Conservation (phyloP, 257 asterid species). For the Cordia subcordata region DNA sequence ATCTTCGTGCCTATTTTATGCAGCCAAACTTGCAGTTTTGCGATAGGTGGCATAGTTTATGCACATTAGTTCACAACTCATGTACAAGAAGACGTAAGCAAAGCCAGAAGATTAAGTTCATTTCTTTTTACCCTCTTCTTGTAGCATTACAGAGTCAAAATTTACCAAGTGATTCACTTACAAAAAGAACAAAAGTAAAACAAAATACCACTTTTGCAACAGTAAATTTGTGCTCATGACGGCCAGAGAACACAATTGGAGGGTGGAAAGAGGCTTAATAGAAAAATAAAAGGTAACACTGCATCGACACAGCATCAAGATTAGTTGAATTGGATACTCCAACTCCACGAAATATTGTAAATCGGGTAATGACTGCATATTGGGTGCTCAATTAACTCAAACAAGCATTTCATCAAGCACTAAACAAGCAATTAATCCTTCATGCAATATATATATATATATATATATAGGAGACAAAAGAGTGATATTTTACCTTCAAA, state of each 20-base stretch:
- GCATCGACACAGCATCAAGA: too few species aligned
- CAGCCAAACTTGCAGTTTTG: too few species aligned
- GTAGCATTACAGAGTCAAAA: background rate
- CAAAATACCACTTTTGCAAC: too few species aligned
- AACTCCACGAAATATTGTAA: too few species aligned
- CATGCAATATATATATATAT: too few species aligned
- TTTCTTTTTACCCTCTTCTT: background rate
- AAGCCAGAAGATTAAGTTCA: background rate
- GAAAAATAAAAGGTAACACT: too few species aligned
- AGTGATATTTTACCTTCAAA: background rate
- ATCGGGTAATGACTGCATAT: background rate
- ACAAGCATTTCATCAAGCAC: conserved; percentile 4
- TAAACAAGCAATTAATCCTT: background rate
- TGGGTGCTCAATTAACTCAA: background rate
- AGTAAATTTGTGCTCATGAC: too few species aligned
- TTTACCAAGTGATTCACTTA: background rate
- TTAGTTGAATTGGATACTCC: too few species aligned
- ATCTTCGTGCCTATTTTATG: too few species aligned
- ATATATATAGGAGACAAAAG: background rate
- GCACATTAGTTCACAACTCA: background rate
- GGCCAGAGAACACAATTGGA: too few species aligned
- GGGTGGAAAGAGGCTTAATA: too few species aligned
- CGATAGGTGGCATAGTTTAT: too few species aligned
- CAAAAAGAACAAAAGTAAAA: background rate
- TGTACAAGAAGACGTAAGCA: background rate